A percentile compares a stretch with the other conserved stretches of the same genome.
phyloP scores from a whole-genome alignment of 169 alveolate genomes.

The Plasmodium chabaudi region DNA sequence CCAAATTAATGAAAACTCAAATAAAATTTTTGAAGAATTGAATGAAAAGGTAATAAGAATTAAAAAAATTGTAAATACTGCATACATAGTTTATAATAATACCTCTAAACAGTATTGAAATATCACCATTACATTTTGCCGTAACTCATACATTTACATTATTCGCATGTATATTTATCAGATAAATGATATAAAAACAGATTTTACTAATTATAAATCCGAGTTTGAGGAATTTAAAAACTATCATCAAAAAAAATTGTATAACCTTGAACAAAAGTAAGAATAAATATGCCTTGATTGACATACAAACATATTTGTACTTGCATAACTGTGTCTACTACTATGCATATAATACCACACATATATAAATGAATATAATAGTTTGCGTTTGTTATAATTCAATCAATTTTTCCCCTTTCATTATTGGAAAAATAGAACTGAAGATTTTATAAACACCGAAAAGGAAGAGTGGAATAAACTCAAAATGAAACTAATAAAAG shows the following conservation, averaged over 20 bases:
- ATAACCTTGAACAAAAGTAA: conserved; percentile 50
- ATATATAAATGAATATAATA: too few relatives aligned
- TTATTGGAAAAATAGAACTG: conserved; percentile 13
- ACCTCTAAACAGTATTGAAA: not conserved
- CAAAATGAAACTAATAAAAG: conserved; percentile 51
- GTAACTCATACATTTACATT: not conserved
- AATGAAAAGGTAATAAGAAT: conserved; percentile 60
- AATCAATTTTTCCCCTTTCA: not conserved
- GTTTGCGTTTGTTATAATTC: not conserved
- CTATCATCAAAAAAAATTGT: conserved; percentile 44
- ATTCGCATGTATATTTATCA: not conserved
- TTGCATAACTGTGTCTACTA: not conserved
- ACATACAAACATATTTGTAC: not conserved
- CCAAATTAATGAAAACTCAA: conserved; percentile 72
- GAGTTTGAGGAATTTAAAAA: conserved; percentile 70
- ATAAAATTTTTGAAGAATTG: conserved; percentile 61
- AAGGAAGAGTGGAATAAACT: conserved; percentile 71
- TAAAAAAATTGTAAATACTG: not conserved
- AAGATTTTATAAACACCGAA: conserved; percentile 64
- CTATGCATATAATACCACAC: not conserved
- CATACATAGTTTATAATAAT: not conserved
- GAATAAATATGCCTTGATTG: not conserved
- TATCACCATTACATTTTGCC: conserved; percentile 1
- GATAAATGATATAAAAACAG: conserved; percentile 59
- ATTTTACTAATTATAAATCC: conserved; percentile 55